These are phyloP conservation scores for Spergularia marina DNA, from an alignment of 148 eudicot species.

Conservation along the genomic window DNA sequence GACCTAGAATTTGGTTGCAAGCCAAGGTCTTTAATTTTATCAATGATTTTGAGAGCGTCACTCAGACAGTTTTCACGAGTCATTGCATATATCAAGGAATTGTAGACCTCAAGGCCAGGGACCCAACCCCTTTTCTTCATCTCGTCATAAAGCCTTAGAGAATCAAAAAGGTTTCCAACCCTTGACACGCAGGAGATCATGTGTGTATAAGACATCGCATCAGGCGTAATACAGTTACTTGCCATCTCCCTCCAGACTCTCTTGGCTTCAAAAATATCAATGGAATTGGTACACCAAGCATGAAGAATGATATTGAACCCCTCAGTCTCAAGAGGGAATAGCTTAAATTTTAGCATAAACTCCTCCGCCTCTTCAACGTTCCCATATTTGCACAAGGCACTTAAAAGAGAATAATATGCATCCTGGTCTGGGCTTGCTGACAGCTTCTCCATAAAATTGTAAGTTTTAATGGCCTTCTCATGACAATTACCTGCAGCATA, in stretches of 20 bases:
- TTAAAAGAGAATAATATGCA: conserved; percentile 58
- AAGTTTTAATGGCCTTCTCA: conserved; percentile 70
- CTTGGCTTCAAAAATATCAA: conserved; percentile 74
- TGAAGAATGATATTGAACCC: conserved; percentile 79
- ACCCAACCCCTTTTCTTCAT: conserved; percentile 77
- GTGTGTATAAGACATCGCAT: conserved; percentile 64
- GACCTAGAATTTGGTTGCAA: conserved; percentile 57
- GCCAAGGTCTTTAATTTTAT: conserved; percentile 57
- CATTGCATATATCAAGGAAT: conserved; percentile 71
- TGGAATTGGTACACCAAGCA: conserved; percentile 70
- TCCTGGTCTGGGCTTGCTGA: conserved; percentile 50
- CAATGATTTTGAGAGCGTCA: conserved; percentile 65
- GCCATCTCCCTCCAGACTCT: conserved; percentile 96
- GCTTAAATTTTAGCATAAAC: conserved; percentile 63
- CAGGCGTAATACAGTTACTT: conserved; percentile 55
- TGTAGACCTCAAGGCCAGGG: conserved; percentile 67
- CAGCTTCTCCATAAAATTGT: conserved; percentile 75
- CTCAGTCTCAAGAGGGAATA: conserved; percentile 73
- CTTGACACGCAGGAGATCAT: conserved; percentile 80
- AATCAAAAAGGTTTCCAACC: conserved; percentile 71
- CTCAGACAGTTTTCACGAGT: conserved; percentile 62
- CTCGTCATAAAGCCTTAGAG: conserved; percentile 79
- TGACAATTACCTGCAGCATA: conserved; percentile 69
- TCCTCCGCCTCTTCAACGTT: conserved; percentile 90
- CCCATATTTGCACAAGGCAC: conserved; percentile 66